Evolutionary conservation across 352 stramenopile genomes (phyloP).

Genomic region (Phytophthora macrochlamydospora): DNA sequence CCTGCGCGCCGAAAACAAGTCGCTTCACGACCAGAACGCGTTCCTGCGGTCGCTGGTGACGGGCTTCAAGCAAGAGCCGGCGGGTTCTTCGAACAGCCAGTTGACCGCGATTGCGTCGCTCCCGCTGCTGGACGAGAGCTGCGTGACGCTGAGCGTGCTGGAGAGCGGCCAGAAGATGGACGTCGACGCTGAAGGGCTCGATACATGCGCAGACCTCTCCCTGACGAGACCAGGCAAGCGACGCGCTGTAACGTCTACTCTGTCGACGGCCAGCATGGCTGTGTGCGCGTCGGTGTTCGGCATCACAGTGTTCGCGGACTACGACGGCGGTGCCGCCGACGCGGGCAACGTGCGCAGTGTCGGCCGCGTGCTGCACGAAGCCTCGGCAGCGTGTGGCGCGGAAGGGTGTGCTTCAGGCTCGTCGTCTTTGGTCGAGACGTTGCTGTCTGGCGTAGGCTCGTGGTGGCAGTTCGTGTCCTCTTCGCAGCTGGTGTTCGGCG

Average conservation of each 20-base stretch:
- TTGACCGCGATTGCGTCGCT: slow-evolving; percentile 29
- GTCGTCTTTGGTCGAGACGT: slow-evolving; percentile 35
- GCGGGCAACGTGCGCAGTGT: slow-evolving; percentile 54
- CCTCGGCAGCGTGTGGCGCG: slow-evolving; percentile 43
- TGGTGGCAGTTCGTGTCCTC: slow-evolving; percentile 60
- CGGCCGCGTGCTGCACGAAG: slow-evolving; percentile 68
- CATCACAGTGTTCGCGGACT: slow-evolving; percentile 73
- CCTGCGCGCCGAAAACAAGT: slow-evolving; percentile 80
- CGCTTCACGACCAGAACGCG: slow-evolving; percentile 74
- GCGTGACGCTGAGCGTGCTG: slow-evolving; percentile 28
- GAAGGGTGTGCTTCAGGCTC: slow-evolving; percentile 28
- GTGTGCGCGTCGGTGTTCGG: slow-evolving; percentile 80
- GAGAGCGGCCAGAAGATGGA: slow-evolving; percentile 35
- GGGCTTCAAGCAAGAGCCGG: slow-evolving; percentile 40
- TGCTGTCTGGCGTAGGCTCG: slow-evolving; percentile 39
- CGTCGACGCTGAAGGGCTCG: slow-evolving; percentile 20
- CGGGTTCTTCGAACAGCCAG: slow-evolving; percentile 14
- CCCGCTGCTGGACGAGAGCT: slow-evolving; percentile 28
- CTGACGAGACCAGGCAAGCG: slow-evolving; percentile 39
- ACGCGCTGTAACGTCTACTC: slow-evolving; percentile 41
- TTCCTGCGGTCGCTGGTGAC: slow-evolving; percentile 81
- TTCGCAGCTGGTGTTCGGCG: slow-evolving; percentile 66
- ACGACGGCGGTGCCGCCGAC: slow-evolving; percentile 39
- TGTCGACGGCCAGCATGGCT: slow-evolving; percentile 64
- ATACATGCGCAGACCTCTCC: slow-evolving; percentile 20